Evolutionary conservation across 768 basidiomycete genomes (phyloP), one percentile per base, ranked within the genome.

Genomic region (Rhodotorula babjevae): DNA sequence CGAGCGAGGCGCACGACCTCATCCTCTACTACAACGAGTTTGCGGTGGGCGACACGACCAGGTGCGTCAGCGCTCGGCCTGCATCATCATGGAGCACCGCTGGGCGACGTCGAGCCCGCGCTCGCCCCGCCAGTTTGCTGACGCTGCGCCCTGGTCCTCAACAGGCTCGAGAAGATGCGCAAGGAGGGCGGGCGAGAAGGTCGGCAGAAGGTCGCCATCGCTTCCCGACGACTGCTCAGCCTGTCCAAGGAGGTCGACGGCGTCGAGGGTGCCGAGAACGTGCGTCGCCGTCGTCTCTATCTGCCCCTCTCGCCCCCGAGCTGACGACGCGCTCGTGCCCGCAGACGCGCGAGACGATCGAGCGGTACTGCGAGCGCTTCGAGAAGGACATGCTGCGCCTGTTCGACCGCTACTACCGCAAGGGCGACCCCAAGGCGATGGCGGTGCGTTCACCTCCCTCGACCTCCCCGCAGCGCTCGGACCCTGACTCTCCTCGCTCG

Each of bases 361-460:
- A 98, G 78, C 90, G 90, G 79, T 98, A 97, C 77, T 96, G 96
- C 83, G 96, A 99, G 83, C 92, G 90, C 81, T 98, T 98, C 75
- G 96, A 99, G 82, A 98, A 95, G 83, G 95, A 98, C 79, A 95
- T 97, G 87, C 86, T 99, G 65, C 88, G 90, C 79, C 84, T 98
- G 55, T 99, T 99, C 79, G 96, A 99, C 80, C 84, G 90, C 76
- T 94, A 91, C 78, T 99, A 98, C 82, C 87, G 94, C 64, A 92
- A 92, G 79, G 93, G 94, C 46, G 96, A 99, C 79, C 96, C 96
- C 0, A 95, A 95, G 82, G 91, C 97, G 90, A 99, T 99, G 96
- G 92, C 94, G 83, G 96, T 84, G 67, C 90, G 82, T 36, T 9
- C 36, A 5, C 79, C 63, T 50, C 50, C 31, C 56, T 62, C 58